Base-by-base conservation (phyloP, 192 early-diverging fungal genomes). In the Haplosporangium gracile region DNA sequence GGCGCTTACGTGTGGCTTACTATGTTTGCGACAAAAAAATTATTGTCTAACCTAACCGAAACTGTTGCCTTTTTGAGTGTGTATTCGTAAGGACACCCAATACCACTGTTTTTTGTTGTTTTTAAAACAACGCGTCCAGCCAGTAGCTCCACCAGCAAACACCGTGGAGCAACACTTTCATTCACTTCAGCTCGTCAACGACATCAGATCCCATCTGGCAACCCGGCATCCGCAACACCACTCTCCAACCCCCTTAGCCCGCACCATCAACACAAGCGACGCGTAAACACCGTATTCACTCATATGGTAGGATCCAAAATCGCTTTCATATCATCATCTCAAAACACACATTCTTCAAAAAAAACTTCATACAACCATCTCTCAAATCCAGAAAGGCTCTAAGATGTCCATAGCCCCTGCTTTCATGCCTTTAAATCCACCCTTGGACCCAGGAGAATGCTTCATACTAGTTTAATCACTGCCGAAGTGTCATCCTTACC, bases 331-430 rank as follows among this genome's bases (percentile, higher is more conserved):
- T 75, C 49, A 34, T 32, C 49, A 42, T 32, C 49, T 7, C 51
- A 57, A 53, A 47, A 16, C 49, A 15, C 45, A 42, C 39, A 20
- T 4, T 57, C 13, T 3, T 20, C 47, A 34, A 38, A 70, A 49
- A 82, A 82, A 82, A 71, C 69, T 82, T 82, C 80, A 82, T 82
- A 82, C 80, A 82, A 60, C 36, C 24, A 38, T 65, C 75, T 32
- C 39, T 40, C 15, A 32, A 22, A 74, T 60, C 69, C 75, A 57
- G 74, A 75, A 80, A 80, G 78, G 83, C 45, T 74, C 75, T 55
- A 22, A 47, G 43, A 68, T 74, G 68, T 36, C 43, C 49, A 85
- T 85, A 45, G n/a, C 55, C 45, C 26, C 20, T 26, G 29, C 32
- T 68, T 74, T 29, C 65, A 83, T 75, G 72, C 47, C 18, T 72